Evolutionary conservation across 176 grass and related monocot genomes (phyloP).

Genomic region (Raddia distichophylla): DNA sequence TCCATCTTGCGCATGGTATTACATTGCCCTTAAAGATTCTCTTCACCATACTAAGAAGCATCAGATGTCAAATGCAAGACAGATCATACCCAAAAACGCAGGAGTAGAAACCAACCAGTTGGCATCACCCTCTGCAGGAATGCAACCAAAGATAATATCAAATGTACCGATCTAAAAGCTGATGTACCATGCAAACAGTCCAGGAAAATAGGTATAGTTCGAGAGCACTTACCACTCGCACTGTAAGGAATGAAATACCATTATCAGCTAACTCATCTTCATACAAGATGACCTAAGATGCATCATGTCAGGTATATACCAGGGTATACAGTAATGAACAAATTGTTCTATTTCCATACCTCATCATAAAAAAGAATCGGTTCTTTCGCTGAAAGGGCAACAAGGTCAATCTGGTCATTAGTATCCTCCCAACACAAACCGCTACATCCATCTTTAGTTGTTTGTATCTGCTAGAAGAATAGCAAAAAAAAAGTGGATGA

Average conservation of each 20-base stretch:
- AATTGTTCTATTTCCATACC: slow-evolving; percentile 45
- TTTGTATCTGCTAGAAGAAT: slow-evolving; percentile 47
- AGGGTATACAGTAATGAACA: slow-evolving; percentile 35
- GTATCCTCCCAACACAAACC: slow-evolving; percentile 71
- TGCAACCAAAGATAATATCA: slow-evolving; percentile 30
- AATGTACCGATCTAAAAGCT: slow-evolving; percentile 26
- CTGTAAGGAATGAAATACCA: slow-evolving; percentile 93
- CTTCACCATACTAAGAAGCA: neutral
- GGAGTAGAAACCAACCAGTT: slow-evolving; percentile 88
- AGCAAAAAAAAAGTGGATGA: neutral
- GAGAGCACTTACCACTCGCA: slow-evolving; percentile 69
- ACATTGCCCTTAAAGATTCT: neutral
- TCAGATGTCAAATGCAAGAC: slow-evolving; percentile 11
- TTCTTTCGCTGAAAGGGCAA: slow-evolving; percentile 81
- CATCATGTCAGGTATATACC: slow-evolving; percentile 26
- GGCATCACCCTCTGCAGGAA: slow-evolving; percentile 91
- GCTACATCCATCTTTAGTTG: slow-evolving; percentile 53
- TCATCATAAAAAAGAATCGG: slow-evolving; percentile 92
- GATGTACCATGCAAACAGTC: neutral
- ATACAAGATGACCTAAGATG: slow-evolving; percentile 80
- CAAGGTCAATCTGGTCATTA: slow-evolving; percentile 75
- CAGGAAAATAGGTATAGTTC: neutral
- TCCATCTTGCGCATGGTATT: neutral
- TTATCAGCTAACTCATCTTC: slow-evolving; percentile 96
- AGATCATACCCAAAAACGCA: slow-evolving; percentile 81